Percentiles rank a stretch among this genome's conserved stretches.
Conservation (phyloP, 305 asterid species). For the Solanum hybrid region DNA sequence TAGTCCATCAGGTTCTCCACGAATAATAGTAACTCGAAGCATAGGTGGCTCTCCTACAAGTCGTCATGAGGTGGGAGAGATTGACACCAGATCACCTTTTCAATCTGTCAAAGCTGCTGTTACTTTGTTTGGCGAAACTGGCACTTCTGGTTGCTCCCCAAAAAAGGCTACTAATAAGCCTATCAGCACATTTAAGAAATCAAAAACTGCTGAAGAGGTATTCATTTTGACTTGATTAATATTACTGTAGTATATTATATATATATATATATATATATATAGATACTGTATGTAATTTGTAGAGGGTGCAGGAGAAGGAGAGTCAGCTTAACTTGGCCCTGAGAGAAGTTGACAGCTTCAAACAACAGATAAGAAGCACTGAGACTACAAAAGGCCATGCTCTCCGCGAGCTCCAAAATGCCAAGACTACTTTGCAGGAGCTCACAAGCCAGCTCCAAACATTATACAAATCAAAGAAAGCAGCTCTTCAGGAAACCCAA, state of each 20-base stretch:
- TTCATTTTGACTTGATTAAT: not conserved
- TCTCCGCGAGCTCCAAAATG: conserved; percentile 39
- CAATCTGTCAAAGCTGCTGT: conserved; percentile 86
- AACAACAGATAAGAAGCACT: conserved; percentile 33
- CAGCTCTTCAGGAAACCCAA: conserved; percentile 46
- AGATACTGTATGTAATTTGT: not conserved
- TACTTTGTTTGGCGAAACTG: conserved; percentile 59
- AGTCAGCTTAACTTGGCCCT: conserved; percentile 63
- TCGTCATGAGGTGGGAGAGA: conserved; percentile 51
- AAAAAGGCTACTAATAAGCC: conserved; percentile 10
- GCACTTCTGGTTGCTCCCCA: conserved; percentile 32
- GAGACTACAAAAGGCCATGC: conserved; percentile 55
- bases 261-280: no score
- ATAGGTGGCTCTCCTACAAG: conserved; percentile 35
- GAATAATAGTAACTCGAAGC: conserved; percentile 19
- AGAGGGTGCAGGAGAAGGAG: conserved; percentile 80
- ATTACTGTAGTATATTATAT: no score
- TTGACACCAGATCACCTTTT: conserved; percentile 89
- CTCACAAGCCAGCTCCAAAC: conserved; percentile 66
- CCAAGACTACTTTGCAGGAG: conserved; percentile 52
- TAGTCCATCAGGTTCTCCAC: conserved; percentile 19
- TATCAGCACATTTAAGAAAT: conserved; percentile 38
- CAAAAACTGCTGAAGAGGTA: conserved; percentile 65
- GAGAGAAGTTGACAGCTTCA: conserved; percentile 53
- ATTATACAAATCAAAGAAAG: conserved; percentile 65